A percentile compares a stretch with the other conserved stretches of the same genome.
Evolutionary conservation across 202 grass and related monocot species (phyloP).

Genomic region (Setaria italica): DNA sequence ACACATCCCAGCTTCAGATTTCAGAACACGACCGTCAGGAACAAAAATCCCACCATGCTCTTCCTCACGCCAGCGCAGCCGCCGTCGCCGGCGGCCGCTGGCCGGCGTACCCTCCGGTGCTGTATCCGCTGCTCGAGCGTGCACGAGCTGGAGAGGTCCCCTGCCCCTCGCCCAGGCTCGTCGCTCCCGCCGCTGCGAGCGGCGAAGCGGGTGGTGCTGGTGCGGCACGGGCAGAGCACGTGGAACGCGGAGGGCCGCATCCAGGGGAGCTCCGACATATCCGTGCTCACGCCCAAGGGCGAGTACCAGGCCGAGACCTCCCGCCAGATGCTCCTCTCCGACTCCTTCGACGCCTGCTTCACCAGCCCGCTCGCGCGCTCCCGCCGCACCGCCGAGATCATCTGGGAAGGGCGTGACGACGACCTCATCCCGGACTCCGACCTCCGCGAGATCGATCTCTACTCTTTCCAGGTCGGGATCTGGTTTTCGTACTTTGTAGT

Average conservation of each 20-base stretch:
- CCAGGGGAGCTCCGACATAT: conserved; percentile 91
- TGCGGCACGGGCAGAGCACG: conserved; percentile 98
- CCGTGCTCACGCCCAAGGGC: conserved; percentile 89
- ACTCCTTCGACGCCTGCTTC: conserved; percentile 92
- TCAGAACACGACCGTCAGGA: too few species aligned
- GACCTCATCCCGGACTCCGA: conserved; percentile 74
- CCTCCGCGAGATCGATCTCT: conserved; percentile 95
- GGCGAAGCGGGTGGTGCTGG: conserved; percentile 89
- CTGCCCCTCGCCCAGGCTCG: conserved; percentile 14
- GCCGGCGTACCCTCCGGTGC: not conserved
- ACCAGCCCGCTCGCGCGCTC: conserved; percentile 88
- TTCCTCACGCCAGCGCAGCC: conserved; percentile 18
- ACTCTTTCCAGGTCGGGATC: conserved; percentile 74
- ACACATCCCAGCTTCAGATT: too few species aligned
- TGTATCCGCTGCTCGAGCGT: conserved; percentile 57
- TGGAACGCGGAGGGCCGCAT: conserved; percentile 97
- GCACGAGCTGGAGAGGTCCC: conserved; percentile 42
- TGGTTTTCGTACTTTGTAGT: not conserved
- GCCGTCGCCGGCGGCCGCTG: conserved; percentile 33
- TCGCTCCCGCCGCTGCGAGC: conserved; percentile 53
- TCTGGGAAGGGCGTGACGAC: conserved; percentile 60
- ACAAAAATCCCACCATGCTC: conserved; percentile 43
- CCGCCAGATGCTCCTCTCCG: conserved; percentile 83
- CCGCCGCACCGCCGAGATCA: conserved; percentile 90
- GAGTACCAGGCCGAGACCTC: conserved; percentile 90